These are phyloP conservation scores for Chalciporus sp. DNA, from an alignment of 1,284 basidiomycete species.

Conservation along the genomic window DNA sequence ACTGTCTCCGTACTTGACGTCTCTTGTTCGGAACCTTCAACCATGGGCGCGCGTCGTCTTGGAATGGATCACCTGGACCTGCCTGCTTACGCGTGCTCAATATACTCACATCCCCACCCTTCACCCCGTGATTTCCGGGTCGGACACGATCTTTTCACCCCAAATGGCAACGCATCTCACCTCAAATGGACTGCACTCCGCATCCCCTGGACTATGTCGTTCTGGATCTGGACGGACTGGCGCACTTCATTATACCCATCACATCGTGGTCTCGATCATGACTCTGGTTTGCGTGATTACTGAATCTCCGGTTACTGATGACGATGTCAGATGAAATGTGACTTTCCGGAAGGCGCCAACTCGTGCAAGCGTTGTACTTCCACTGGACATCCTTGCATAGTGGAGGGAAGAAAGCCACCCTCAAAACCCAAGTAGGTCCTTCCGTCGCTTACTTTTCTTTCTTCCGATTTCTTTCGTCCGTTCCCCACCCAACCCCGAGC, in stretches of 20 bases:
- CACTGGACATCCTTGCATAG: constrained; percentile 72
- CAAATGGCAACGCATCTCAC: constrained; percentile 14
- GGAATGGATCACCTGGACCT: constrained; percentile 6
- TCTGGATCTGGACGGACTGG: constrained; percentile 3
- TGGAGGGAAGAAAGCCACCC: constrained; percentile 76
- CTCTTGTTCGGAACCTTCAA: constrained; percentile 15
- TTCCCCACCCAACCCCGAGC: constrained; percentile 6
- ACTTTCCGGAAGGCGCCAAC: constrained; percentile 66
- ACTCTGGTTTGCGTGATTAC: constrained; percentile 11
- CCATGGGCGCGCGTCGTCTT: constrained; percentile 4
- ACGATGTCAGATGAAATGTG: constrained; percentile 73
- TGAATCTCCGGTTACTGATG: constrained; percentile 11
- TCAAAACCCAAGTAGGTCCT: constrained; percentile 75
- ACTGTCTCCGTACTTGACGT: not conserved
- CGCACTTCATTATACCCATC: not conserved
- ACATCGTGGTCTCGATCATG: constrained; percentile 8
- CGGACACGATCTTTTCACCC: constrained; percentile 7
- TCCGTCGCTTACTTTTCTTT: constrained; percentile 12
- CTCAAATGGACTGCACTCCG: constrained; percentile 12
- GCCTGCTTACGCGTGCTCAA: not conserved
- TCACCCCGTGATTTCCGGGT: constrained; percentile 1
- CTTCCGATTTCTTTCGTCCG: constrained; percentile 2
- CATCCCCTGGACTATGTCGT: constrained; percentile 9
- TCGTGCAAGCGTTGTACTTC: constrained; percentile 72
- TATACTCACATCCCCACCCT: constrained; percentile 7